Base-by-base conservation (phyloP, 2,329 filamentous ascomycete species). In the Tricladium varicosporioides region DNA sequence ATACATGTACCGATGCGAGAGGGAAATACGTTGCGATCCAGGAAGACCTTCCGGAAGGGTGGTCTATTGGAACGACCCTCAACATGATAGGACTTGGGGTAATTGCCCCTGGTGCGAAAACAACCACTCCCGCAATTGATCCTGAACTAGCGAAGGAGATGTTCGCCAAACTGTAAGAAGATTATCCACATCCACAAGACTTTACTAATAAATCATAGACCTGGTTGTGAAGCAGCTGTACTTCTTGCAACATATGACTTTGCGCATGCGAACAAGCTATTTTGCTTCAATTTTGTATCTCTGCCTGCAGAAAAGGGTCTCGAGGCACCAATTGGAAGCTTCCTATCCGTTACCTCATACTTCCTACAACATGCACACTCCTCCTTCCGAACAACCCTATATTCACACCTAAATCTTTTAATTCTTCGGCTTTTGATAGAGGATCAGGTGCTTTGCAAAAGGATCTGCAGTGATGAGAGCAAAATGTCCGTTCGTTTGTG, bases 201-300 rank as follows among this genome's bases (percentile, higher is more conserved):
- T 15, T 47, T 48, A 61, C 51, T 72, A 62, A 56, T 42, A 52
- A 48, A 72, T 57, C 13, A n/a, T 63, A 95, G 91, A 63, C 94
- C 94, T 1, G 85, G 86, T 2, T 82, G 86, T 57, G 86, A 92
- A 71, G 89, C 91, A 14, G 86, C 92, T 4, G 80, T 95, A 2
- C 75, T 97, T 3, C 80, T 99, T 33, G 87, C 91, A 0, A 87
- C 91, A 0, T 99, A 97, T 71, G 94, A 97, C 71, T 97, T 97
- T 70, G 86, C 87, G 2, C 89, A 96, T 69, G 89, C 92, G 33
- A 99, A 97, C 76, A 97, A 97, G 74, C 80, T 97, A 8, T 97
- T 99, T 73, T 93, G 91, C 72, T 88, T 90, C 71, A 92, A 88
- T 65, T 75, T 99, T 45, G 84, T 96, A 51, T 86, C 84, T 2